Conservation (phyloP, 225 moss, liverwort and hornwort genomes). For the Neckera pumila region DNA sequence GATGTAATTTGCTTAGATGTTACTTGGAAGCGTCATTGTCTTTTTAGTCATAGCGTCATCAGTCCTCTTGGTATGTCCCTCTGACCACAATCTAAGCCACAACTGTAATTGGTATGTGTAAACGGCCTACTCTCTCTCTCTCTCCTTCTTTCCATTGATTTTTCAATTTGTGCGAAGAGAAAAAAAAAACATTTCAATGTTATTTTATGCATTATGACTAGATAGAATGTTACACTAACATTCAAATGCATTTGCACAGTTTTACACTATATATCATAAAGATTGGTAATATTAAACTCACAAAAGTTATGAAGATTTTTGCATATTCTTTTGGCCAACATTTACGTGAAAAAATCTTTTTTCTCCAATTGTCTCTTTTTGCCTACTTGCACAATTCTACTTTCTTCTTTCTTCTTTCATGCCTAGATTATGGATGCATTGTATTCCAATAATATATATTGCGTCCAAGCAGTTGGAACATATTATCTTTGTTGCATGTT, state of each 20-base stretch:
- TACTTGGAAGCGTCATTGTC: background rate
- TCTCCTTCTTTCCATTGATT: background rate
- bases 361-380: background rate
- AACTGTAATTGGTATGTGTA: background rate
- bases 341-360: background rate
- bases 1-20: background rate
- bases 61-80: background rate
- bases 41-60: accelerated
- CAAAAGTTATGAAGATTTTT: background rate
- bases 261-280: background rate
- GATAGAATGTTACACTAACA: background rate
- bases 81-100: accelerated
- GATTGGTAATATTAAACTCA: background rate
- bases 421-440: background rate
- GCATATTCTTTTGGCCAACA: background rate
- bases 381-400: background rate
- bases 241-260: background rate
- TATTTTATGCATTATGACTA: background rate
- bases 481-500: background rate
- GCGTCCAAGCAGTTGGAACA: accelerated
- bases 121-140: background rate
- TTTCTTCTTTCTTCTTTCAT: background rate
- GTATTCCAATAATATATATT: background rate
- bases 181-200: accelerated
- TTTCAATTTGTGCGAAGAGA: background rate